These are phyloP conservation scores for Cephalotrichum gorgonifer DNA, from an alignment of 2,329 filamentous ascomycete genomes.

Conservation along the genomic window DNA sequence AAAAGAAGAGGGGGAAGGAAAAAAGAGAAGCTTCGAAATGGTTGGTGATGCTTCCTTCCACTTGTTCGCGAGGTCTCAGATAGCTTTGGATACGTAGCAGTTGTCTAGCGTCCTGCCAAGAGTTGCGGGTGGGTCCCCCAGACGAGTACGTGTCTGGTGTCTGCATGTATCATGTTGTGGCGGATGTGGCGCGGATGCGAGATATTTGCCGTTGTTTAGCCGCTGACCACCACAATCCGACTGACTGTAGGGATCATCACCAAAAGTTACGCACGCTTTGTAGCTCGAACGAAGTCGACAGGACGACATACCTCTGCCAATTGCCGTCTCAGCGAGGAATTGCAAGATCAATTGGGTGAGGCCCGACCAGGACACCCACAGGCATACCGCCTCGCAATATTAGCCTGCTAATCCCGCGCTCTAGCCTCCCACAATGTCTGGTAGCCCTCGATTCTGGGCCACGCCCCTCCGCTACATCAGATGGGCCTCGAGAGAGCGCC, in stretches of 20 bases:
- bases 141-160: no score
- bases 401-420: not conserved
- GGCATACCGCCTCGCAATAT: not conserved
- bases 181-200: no score
- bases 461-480: constrained; percentile 74
- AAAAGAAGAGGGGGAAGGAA: not conserved
- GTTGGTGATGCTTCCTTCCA: not conserved
- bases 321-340: not conserved
- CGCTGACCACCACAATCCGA: not conserved
- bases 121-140: not conserved
- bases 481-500: constrained; percentile 81
- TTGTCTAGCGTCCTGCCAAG: constrained; percentile 2
- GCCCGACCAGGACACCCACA: not conserved
- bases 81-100: constrained; percentile 15
- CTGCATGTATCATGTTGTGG: no score
- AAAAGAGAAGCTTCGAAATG: not conserved
- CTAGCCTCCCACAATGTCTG: constrained; percentile 2
- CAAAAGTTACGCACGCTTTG: not conserved
- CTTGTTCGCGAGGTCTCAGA: not conserved
- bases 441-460: constrained; percentile 68
- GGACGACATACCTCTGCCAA: not conserved
- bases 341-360: not conserved
- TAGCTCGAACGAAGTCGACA: not conserved
- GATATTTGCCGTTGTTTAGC: not conserved
- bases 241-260: not conserved